phyloP scores from a whole-genome alignment of 1,139 yeast species.

The Taphrina confusa region DNA sequence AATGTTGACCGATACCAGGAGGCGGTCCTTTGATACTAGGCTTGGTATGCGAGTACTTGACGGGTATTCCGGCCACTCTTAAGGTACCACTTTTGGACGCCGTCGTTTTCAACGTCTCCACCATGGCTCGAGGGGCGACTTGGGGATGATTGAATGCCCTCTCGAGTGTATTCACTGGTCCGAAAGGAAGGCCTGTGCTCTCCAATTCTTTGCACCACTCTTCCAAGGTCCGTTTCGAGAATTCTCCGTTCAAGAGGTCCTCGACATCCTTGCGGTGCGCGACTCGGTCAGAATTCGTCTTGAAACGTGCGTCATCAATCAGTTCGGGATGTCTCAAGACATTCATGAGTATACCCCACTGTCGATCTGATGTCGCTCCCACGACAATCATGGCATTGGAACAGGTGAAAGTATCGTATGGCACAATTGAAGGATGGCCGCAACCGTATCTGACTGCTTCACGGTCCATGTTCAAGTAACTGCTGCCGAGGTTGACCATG shows the following conservation, averaged over 20 bases:
- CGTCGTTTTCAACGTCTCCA: constrained; percentile 43
- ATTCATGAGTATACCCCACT: constrained; percentile 47
- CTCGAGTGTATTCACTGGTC: constrained; percentile 50
- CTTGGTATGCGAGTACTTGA: constrained; percentile 44
- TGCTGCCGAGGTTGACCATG: constrained; percentile 41
- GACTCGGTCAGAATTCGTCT: constrained; percentile 49
- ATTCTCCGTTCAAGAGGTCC: constrained; percentile 9
- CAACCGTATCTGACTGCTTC: constrained; percentile 49
- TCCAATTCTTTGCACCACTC: constrained; percentile 49
- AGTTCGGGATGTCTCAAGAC: constrained; percentile 48
- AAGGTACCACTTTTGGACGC: constrained; percentile 48
- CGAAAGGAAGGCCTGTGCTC: constrained; percentile 48
- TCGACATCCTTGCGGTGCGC: constrained; percentile 46
- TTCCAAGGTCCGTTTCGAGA: constrained; percentile 40
- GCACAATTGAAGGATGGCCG: constrained; percentile 51
- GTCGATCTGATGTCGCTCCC: constrained; percentile 52
- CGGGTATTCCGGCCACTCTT: constrained; percentile 49
- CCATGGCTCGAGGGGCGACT: constrained; percentile 49
- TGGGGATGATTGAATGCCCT: constrained; percentile 48
- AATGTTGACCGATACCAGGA: constrained; percentile 42
- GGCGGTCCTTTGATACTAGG: constrained; percentile 41
- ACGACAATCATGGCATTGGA: constrained; percentile 49
- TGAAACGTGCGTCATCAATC: constrained; percentile 46
- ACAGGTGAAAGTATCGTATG: constrained; percentile 51
- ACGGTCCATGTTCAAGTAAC: constrained; percentile 35